Conservation (phyloP, 2,329 filamentous ascomycete genomes). For the Colletotrichum gloeosporioides region DNA sequence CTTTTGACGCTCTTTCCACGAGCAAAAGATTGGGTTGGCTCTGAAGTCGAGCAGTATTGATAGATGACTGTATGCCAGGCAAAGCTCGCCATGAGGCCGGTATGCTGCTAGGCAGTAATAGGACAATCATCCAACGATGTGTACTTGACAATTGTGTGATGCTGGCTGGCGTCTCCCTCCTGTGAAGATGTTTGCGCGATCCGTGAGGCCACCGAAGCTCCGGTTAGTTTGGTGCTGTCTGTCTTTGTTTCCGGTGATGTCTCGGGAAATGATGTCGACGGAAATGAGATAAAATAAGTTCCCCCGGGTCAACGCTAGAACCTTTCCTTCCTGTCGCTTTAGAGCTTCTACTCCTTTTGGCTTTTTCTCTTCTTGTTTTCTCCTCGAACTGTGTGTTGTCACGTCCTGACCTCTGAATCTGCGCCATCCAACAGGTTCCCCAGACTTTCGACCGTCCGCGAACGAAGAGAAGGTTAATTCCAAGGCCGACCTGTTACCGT, state of each 20-base stretch:
- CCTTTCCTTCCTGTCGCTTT: no score
- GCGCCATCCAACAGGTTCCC: no score
- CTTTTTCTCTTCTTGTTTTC: background rate
- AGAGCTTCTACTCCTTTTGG: background rate
- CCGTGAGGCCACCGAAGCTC: background rate
- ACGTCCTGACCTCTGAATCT: no score
- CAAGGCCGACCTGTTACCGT: no score
- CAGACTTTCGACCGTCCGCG: no score
- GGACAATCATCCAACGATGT: background rate
- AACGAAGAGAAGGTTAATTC: no score
- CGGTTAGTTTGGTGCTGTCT: background rate
- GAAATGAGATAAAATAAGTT: no score
- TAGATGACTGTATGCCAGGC: constrained; percentile 17
- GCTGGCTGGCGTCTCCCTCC: background rate
- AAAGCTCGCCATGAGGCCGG: background rate
- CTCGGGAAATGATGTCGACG: no score
- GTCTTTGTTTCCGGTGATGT: background rate
- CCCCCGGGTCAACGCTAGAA: rapidly evolving
- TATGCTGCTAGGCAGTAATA: constrained; percentile 9
- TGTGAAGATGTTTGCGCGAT: background rate
- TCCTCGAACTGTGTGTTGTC: no score
- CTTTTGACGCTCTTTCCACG: constrained; percentile 8
- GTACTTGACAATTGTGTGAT: background rate
- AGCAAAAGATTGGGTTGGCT: constrained; percentile 5
- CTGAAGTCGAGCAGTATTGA: background rate